Evolutionary conservation across 2,329 filamentous ascomycete genomes (phyloP), one percentile per base, ranked within the genome.

Genomic region (Clonostachys rhizophaga): DNA sequence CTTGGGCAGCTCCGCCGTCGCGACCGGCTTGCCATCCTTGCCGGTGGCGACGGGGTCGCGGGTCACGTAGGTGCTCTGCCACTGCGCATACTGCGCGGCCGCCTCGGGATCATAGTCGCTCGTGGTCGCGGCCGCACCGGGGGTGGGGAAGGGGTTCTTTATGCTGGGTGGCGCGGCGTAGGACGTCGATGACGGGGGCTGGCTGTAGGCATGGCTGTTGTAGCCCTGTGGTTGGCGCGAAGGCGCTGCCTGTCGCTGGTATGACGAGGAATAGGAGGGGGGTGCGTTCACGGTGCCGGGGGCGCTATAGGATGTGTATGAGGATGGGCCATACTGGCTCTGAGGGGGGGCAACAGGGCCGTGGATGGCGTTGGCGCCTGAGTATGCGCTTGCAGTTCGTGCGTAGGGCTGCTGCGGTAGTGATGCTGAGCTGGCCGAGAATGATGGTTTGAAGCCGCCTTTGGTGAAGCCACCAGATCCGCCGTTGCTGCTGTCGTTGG

Each of bases 21-120:
- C 45, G 9, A 12, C 43, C 46, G 24, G 56, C 46, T 43, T 60
- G 53, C 36, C 40, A 13, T 45, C 40, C 20, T 61, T 63, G 47
- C 73, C 47, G 61, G 55, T 55, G 37, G 64, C 55, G 35, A 63
- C 61, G 11, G 76, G 71, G 44, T 87, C 84, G 56, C 79, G 84
- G 44, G 75, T 78, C 52, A 83, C 80, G 66, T 96, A 96, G 24
- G 91, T 89, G 66, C 87, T 92, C 67, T 95, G 91, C 90, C 92
- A 96, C 66, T 95, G 89, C 43, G 91, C 91, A 51, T 96, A 91
- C 65, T 95, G 89, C 33, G 89, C 90, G 49, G 94, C 90, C 72
- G 89, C 86, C 55, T 96, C 90, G 4, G 89, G 83, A 58, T 96
- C 79, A 60, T 75, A 81, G 53, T 76, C 73, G 53, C 55, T 58